A percentile compares a stretch with the other conserved stretches of the same genome.
Conservation (phyloP, 1,284 basidiomycete genomes). For the Singerocomus rubriflavus region DNA sequence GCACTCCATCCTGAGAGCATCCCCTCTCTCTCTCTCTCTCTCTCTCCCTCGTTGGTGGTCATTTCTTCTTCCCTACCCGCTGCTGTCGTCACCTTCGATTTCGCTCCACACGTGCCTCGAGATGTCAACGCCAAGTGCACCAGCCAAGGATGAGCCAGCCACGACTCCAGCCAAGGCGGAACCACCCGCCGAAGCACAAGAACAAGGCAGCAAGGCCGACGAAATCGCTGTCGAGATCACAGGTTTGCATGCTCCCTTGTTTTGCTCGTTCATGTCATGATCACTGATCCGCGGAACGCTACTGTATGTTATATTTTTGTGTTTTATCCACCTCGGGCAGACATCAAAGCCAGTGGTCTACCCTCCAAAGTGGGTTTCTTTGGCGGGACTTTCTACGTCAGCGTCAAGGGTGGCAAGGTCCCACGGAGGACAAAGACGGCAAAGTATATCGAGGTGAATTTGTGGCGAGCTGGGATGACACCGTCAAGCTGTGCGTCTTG, state of each 20-base stretch:
- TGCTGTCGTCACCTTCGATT: not conserved
- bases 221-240: constrained; percentile 31
- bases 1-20: not conserved
- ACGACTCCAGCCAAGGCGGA: not conserved
- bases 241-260: constrained; percentile 5
- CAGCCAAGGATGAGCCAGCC: constrained; percentile 2
- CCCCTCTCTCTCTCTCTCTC: no score
- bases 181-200: not conserved
- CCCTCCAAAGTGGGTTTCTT: constrained; percentile 32
- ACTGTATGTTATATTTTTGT: not conserved
- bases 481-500: constrained; percentile 24
- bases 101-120: not conserved
- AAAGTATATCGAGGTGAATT: constrained; percentile 29
- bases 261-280: not conserved
- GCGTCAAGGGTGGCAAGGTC: constrained; percentile 28
- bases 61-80: not conserved
- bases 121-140: constrained; percentile 17
- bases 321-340: constrained; percentile 5
- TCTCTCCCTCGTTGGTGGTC: not conserved
- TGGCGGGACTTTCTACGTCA: constrained; percentile 26
- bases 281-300: no score
- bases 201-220: constrained; percentile 3
- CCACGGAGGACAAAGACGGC: constrained; percentile 28
- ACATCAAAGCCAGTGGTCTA: constrained; percentile 33
- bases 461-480: constrained; percentile 29